Conservation (phyloP, 2,329 filamentous ascomycete species). For the Beauveria australis region DNA sequence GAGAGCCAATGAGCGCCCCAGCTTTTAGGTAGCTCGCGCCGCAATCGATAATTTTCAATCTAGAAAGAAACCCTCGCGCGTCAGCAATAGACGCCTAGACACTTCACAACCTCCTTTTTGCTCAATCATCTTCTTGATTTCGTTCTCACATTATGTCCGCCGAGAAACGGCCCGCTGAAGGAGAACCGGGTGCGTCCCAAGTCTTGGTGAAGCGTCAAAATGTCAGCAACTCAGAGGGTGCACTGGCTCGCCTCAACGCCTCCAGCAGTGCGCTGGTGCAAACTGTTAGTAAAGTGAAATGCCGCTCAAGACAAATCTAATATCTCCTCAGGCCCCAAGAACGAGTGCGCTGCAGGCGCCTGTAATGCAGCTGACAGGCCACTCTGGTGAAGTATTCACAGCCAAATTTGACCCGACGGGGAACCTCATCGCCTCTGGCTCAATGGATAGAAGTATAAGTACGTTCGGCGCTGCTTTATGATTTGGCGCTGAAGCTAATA, state of each 20-base stretch:
- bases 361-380: conserved; percentile 85
- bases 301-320: conserved; percentile 11
- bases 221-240: conserved; percentile 39
- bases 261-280: conserved; percentile 42
- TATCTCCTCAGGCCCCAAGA: conserved; percentile 53
- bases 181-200: conserved; percentile 70
- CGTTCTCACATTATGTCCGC: conserved; percentile 58
- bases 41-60: conserved; percentile 7
- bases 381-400: conserved; percentile 79
- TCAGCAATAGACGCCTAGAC: background rate
- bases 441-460: conserved; percentile 91
- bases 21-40: conserved; percentile 3
- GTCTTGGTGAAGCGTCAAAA: conserved; percentile 88
- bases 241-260: conserved; percentile 43
- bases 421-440: conserved; percentile 83
- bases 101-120: background rate
- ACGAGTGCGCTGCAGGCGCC: conserved; percentile 81
- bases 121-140: background rate
- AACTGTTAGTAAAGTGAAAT: conserved; percentile 31
- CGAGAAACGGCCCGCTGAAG: conserved; percentile 86
- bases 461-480: conserved; percentile 24
- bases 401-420: conserved; percentile 85
- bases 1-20: conserved; percentile 20
- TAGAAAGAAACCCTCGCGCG: background rate
- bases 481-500: conserved; percentile 12